A percentile compares a stretch with the other conserved stretches of the same genome.
These are phyloP conservation scores for Bimuria novae-zelandiae DNA, from an alignment of 2,329 filamentous ascomycete species.

Conservation along the genomic window DNA sequence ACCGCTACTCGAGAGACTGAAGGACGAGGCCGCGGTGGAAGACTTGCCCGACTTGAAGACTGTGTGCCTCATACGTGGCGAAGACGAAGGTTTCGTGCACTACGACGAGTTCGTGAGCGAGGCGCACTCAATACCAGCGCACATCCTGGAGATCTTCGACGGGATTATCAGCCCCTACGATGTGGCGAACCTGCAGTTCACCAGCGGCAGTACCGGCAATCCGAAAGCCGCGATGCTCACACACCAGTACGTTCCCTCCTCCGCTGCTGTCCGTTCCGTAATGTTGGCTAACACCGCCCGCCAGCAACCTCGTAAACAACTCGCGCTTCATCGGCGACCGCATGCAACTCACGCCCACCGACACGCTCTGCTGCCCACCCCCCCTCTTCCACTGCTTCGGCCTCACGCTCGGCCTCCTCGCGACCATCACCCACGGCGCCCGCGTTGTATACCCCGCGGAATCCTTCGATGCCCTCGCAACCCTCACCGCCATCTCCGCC, in stretches of 20 bases:
- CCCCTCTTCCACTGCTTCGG: slow-evolving; percentile 88
- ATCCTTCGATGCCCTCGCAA: slow-evolving; percentile 70
- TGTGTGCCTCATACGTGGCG: slow-evolving; percentile 39
- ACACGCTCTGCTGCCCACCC: slow-evolving; percentile 79
- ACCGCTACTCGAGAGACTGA: slow-evolving; percentile 55
- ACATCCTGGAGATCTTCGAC: slow-evolving; percentile 43
- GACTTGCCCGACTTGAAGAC: slow-evolving; percentile 36
- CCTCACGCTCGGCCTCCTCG: slow-evolving; percentile 74
- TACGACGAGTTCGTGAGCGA: slow-evolving; percentile 62
- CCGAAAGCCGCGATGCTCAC: slow-evolving; percentile 48
- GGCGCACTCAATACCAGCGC: slow-evolving; percentile 35
- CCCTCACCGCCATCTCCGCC: slow-evolving; percentile 64
- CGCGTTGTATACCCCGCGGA: slow-evolving; percentile 76
- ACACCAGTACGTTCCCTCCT: slow-evolving; percentile 35
- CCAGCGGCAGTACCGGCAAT: slow-evolving; percentile 45
- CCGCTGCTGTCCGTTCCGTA: background rate
- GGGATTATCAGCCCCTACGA: slow-evolving; percentile 41
- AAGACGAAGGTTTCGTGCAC: slow-evolving; percentile 57
- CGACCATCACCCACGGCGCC: slow-evolving; percentile 72
- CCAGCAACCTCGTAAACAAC: slow-evolving; percentile 47
- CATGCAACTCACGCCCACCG: slow-evolving; percentile 67
- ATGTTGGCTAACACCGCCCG: background rate
- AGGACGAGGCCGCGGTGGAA: slow-evolving; percentile 21
- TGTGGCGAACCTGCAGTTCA: slow-evolving; percentile 46
- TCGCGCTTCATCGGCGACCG: slow-evolving; percentile 63